These are phyloP conservation scores for Amanita molliuscula DNA, from an alignment of 768 basidiomycete genomes.

Conservation along the genomic window DNA sequence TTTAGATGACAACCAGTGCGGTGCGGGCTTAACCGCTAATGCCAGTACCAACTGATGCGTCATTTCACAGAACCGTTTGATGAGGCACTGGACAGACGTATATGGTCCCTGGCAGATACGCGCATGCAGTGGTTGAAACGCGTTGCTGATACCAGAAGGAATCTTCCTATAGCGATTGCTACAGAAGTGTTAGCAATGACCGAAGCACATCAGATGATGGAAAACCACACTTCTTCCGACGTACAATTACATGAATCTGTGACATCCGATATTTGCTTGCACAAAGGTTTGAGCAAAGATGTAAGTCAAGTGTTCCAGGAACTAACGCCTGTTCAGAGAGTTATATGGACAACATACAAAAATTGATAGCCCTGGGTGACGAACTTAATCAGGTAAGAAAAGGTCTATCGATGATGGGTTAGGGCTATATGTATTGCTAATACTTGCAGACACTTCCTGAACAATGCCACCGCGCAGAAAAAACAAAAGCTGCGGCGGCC, in stretches of 20 bases:
- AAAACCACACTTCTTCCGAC: conserved; percentile 13
- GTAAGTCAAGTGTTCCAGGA: not conserved
- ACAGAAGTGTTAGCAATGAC: conserved; percentile 19
- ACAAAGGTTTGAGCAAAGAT: not conserved
- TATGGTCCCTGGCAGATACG: conserved; percentile 73
- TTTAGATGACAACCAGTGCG: conserved; percentile 43
- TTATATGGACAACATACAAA: not conserved
- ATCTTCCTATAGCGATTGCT: conserved; percentile 45
- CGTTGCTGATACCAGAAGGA: conserved; percentile 57
- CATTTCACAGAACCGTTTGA: conserved; percentile 67
- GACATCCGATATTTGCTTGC: conserved; percentile 6
- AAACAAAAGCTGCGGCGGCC: conserved; percentile 30
- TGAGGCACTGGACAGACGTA: conserved; percentile 72
- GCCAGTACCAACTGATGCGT: not conserved
- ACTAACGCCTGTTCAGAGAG: not conserved
- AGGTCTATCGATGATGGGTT: not conserved
- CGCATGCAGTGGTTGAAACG: conserved; percentile 66
- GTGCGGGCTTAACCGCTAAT: conserved; percentile 18
- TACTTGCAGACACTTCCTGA: conserved; percentile 29
- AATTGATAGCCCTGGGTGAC: not conserved
- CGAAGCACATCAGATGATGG: conserved; percentile 20
- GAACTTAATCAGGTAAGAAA: conserved; percentile 8
- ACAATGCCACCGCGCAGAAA: conserved; percentile 41
- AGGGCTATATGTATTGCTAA: not conserved
- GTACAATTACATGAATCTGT: conserved; percentile 12